Conservation (phyloP, 495 filamentous ascomycete species). For the Xylaria castorea region DNA sequence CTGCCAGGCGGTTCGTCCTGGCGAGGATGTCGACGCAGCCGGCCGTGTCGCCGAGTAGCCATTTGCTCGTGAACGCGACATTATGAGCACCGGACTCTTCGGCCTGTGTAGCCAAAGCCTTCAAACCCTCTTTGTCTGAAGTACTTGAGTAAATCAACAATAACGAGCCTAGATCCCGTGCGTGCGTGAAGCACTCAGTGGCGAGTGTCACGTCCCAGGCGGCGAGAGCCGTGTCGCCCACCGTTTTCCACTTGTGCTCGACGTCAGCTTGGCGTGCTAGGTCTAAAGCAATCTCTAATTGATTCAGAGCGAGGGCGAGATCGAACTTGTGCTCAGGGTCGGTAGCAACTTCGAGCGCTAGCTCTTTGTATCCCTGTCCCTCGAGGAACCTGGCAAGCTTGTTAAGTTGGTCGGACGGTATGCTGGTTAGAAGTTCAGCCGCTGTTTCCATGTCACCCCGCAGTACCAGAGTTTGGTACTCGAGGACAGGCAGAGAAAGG, state of each 20-base stretch:
- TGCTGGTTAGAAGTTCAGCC: slow-evolving; percentile 78
- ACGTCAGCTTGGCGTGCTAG: slow-evolving; percentile 83
- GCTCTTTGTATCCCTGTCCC: slow-evolving; percentile 94
- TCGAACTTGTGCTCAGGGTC: slow-evolving; percentile 98
- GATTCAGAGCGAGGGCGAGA: slow-evolving; percentile 80
- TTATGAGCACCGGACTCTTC: slow-evolving; percentile 82
- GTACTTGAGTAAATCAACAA: slow-evolving; percentile 86
- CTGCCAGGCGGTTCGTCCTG: slow-evolving; percentile 77
- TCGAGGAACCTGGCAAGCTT: slow-evolving; percentile 98
- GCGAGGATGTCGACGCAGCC: slow-evolving; percentile 82
- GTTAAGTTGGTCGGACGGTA: slow-evolving; percentile 90
- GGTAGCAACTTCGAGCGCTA: slow-evolving; percentile 94
- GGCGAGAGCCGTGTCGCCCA: slow-evolving; percentile 87
- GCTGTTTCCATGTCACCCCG: slow-evolving; percentile 95
- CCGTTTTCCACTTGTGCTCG: slow-evolving; percentile 97
- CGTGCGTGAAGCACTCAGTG: slow-evolving; percentile 88
- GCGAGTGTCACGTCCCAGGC: slow-evolving; percentile 88
- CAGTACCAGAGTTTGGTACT: slow-evolving; percentile 96
- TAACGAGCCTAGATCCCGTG: slow-evolving; percentile 87
- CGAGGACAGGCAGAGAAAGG: slow-evolving; percentile 90
- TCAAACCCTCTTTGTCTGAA: slow-evolving; percentile 74
- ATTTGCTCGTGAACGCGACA: slow-evolving; percentile 87
- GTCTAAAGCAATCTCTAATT: slow-evolving; percentile 82
- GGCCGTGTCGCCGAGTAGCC: slow-evolving; percentile 83
- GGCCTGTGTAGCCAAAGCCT: slow-evolving; percentile 73